Base-by-base conservation (phyloP, 352 stramenopile genomes). In the Globisporangium lucens region DNA sequence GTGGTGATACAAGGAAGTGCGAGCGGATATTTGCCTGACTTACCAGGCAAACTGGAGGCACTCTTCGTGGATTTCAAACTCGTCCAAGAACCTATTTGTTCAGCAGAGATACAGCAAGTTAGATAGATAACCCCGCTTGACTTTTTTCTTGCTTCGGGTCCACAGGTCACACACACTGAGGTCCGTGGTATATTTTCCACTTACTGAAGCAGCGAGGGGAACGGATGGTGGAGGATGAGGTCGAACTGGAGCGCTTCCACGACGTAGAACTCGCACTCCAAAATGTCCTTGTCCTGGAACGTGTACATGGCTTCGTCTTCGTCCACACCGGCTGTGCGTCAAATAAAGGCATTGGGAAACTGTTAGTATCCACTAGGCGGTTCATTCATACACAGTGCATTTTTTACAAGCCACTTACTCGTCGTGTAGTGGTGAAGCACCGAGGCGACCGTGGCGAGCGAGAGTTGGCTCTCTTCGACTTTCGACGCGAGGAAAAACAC, bases 221-320 rank as follows among this genome's bases (percentile, higher is more conserved):
- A 96, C 53, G 89, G 89, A 55, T 96, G 89, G 63, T 94, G 86
- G 38, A 96, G 77, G 61, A 96, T 94, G 57, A 96, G 76, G 56
- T 96, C 89, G 62, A 94, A 96, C 67, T 95, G 89, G 49, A 94
- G 76, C 46, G 89, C 82, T 66, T 96, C 87, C 61, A 96, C 84
- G 27, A 95, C 82, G 79, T 95, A 95, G 67, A 95, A 96, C 74
- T 96, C 89, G 79, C 89, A 96, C 67, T 96, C 89, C 41, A 96
- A 81, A 30, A 96, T 93, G 68, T 96, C 89, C 66, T 94, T 94
- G 70, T 96, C 87, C 72, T 91, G 87, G 68, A 94, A 96, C 12
- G 83, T 91, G 71, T 94, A 94, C 81, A 94, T 90, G 70, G 83
- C 81, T 69, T 96, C 88, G 56, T 94, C 85, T 58, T 96, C 88